Base-by-base conservation (phyloP, 805 yeast genomes). In the Candida namnaoensis region DNA sequence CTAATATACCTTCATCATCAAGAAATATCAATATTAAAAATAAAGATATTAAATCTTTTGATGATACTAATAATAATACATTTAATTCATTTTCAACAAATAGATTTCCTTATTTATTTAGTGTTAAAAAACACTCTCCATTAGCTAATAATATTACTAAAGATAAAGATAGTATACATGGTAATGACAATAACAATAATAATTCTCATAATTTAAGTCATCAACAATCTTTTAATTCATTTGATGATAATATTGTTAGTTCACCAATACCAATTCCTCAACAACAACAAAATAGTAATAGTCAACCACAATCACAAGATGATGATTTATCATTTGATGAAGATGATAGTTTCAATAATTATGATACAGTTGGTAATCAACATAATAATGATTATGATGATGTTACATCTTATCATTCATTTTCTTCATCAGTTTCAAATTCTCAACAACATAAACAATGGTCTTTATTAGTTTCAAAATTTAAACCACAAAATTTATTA, bases 391-490 rank as follows among this genome's bases (percentile, higher is more conserved):
- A 30, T 30, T 11, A 30, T 5, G 34, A 27, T 28, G 38, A 36
- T 28, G 38, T 27, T 28, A 7, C 24, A 5, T 36, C 41, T 3
- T 39, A 39, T 24, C 38, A 34, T 8, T 39, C 41, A 5, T 39
- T 39, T 23, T 26, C 30, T 12, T 4, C 23, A 5, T 23, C 38
- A 8, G 34, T 34, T 30, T 35, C 41, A 15, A 36, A 36, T 23
- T 14, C 38, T 9, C 38, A 32, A 25, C 41, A 39, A 13, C 40
- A 42, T 32, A 38, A 43, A 30, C 52, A 47, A 37, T 49, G 51
- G 51, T 25, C 48, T n/a, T 41, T 44, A 6, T 13, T 50, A 10
- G 28, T 51, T n/a, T 38, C 44, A 14, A 46, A 40, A 23, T 39
- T 49, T 26, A 42, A 26, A 23, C 43, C 51, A 28, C 44, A 44